These are phyloP conservation scores for Thalassiosira exigua DNA, from an alignment of 352 stramenopile species.

Conservation along the genomic window DNA sequence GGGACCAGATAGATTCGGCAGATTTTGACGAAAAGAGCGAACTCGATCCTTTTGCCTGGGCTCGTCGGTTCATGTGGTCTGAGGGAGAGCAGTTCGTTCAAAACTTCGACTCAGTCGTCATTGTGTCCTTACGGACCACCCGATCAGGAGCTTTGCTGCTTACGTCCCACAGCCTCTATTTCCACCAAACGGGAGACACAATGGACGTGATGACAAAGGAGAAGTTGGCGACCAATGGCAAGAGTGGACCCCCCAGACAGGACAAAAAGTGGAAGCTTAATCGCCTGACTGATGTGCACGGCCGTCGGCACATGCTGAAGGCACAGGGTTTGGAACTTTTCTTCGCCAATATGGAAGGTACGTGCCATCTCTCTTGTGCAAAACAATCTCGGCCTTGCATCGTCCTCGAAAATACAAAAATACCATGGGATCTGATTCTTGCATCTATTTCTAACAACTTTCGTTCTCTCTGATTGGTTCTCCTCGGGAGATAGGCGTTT, in stretches of 20 bases:
- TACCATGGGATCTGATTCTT: too few species aligned
- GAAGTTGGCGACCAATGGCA: conserved; percentile 32
- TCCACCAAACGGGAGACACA: conserved; percentile 73
- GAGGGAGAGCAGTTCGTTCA: conserved; percentile 77
- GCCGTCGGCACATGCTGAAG: conserved; percentile 85
- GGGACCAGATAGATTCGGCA: conserved; percentile 57
- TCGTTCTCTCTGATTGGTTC: too few species aligned
- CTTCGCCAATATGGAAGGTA: conserved; percentile 80
- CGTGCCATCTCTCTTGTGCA: conserved; percentile 17
- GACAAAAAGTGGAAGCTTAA: conserved; percentile 80
- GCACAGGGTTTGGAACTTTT: conserved; percentile 87
- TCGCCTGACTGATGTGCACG: conserved; percentile 82
- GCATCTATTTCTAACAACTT: too few species aligned
- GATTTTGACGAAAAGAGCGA: conserved; percentile 54
- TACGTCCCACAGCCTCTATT: conserved; percentile 82
- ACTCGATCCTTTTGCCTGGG: conserved; percentile 73
- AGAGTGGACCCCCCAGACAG: conserved; percentile 37
- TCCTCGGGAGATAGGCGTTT: conserved; percentile 36
- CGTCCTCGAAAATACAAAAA: too few species aligned
- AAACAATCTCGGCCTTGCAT: too few species aligned
- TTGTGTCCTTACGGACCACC: conserved; percentile 71
- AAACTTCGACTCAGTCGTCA: conserved; percentile 75
- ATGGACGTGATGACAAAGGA: conserved; percentile 83
- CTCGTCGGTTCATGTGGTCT: conserved; percentile 81
- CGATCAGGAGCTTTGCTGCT: conserved; percentile 75